Evolutionary conservation across 2,329 filamentous ascomycete genomes (phyloP), one percentile per base, ranked within the genome.

Genomic region (Mollisia scopiformis): DNA sequence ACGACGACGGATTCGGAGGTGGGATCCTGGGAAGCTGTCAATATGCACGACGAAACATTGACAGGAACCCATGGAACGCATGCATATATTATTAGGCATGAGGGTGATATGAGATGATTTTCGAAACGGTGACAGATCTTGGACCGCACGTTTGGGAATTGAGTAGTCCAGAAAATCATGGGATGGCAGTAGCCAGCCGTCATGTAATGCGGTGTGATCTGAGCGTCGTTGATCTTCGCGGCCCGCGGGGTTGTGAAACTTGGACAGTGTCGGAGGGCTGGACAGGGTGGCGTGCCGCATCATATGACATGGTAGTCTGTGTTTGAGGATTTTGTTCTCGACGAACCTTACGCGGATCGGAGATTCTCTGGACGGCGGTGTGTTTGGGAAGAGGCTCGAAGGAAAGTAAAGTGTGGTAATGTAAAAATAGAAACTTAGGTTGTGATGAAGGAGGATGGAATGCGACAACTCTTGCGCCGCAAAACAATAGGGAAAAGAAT

Each of bases 71-170:
- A 13, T 39, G 19, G 11, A 19, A 54, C 28, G 49, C 56, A 61
- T 27, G 30, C 30, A 41, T 41, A 19, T 52, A 50, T 57, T n/a
- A n/a, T n/a, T n/a, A n/a, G 58, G 57, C 56, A 56, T 56, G 19
- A 56, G 33, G n/a, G 21, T 27, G 25, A 62, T 57, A 62, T 62
- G 54, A 62, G 57, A 62, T 62, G 61, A 60, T 62, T 62, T 62
- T 57, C 57, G 57, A 62, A 62, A 59, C 57, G 39, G 49, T 55
- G 54, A 62, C 56, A 59, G 51, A 57, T 49, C 47, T 41, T 59
- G 43, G 43, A 13, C 43, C 4, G 2, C 5, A 47, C 14, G 16
- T 47, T 47, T 46, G 21, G 41, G 39, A 23, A 7, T n/a, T n/a
- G n/a, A n/a, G n/a, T n/a, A n/a, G n/a, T n/a, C n/a, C n/a, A 3